phyloP scores from a whole-genome alignment of 768 basidiomycete genomes.

The Rhodosporidiobolus sp. region DNA sequence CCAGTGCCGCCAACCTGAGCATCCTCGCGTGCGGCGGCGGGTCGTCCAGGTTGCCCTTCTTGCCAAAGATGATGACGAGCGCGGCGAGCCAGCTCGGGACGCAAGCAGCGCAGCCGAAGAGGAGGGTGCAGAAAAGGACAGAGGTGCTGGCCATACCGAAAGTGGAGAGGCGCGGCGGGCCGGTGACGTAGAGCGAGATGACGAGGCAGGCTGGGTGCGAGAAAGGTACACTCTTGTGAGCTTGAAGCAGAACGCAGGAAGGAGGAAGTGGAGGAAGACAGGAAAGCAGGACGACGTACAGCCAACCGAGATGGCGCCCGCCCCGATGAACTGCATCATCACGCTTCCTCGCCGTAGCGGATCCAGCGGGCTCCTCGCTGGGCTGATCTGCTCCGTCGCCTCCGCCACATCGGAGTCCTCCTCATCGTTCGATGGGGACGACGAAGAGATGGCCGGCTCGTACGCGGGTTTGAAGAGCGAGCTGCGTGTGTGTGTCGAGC shows the following conservation, averaged over 20 bases:
- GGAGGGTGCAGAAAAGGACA: conserved; percentile 6
- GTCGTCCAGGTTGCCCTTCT: background rate
- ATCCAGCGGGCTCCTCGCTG: background rate
- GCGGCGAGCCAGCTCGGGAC: conserved; percentile 20
- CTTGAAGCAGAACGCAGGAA: too few relatives aligned
- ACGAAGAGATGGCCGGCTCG: too few relatives aligned
- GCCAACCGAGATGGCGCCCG: conserved; percentile 6
- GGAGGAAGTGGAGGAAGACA: too few relatives aligned
- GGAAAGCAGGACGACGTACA: conserved; percentile 7
- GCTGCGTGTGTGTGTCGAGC: too few relatives aligned
- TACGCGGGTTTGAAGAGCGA: too few relatives aligned
- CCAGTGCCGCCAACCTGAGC: background rate
- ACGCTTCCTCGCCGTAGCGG: conserved; percentile 6
- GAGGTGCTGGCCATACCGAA: conserved; percentile 11
- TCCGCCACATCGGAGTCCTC: too few relatives aligned
- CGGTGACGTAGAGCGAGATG: conserved; percentile 28
- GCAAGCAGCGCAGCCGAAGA: background rate
- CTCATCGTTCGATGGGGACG: too few relatives aligned
- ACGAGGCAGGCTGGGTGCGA: conserved; percentile 15
- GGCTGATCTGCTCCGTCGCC: too few relatives aligned
- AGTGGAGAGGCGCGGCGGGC: conserved; percentile 4
- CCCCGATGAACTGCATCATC: background rate
- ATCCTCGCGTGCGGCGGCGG: conserved; percentile 14
- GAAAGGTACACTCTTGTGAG: background rate
- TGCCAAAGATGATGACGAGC: background rate